A percentile compares a stretch with the other conserved stretches of the same genome.
Conservation (phyloP, 495 filamentous ascomycete genomes). For the Lophiotrema nucula region DNA sequence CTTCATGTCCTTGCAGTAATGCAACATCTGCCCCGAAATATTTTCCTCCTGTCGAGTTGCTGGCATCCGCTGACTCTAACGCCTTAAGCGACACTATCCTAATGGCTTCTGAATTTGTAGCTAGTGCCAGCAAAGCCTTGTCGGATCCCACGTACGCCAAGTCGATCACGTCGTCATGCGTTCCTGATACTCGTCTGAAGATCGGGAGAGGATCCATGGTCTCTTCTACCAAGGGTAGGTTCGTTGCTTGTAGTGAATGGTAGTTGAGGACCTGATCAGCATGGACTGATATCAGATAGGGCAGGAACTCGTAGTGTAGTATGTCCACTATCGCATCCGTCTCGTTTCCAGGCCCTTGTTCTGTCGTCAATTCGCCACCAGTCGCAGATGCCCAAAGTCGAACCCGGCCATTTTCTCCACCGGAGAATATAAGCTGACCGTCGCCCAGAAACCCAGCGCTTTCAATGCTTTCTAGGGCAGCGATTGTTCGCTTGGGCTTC, state of each 20-base stretch:
- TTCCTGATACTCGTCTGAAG: slow-evolving; percentile 80
- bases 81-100: slow-evolving; percentile 69
- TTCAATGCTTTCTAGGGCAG: slow-evolving; percentile 83
- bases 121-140: slow-evolving; percentile 77
- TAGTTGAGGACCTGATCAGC: slow-evolving; percentile 81
- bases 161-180: slow-evolving; percentile 96
- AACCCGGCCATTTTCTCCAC: slow-evolving; percentile 78
- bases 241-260: slow-evolving; percentile 53
- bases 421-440: slow-evolving; percentile 71
- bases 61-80: background rate
- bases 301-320: slow-evolving; percentile 58
- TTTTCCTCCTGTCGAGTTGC: slow-evolving; percentile 2
- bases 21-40: slow-evolving; percentile 89
- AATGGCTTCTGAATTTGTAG: slow-evolving; percentile 92
- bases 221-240: slow-evolving; percentile 42
- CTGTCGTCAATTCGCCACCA: slow-evolving; percentile 74
- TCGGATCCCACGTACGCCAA: slow-evolving; percentile 78
- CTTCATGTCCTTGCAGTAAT: slow-evolving; percentile 81
- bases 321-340: slow-evolving; percentile 74
- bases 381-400: slow-evolving; percentile 77
- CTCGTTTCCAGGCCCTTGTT: slow-evolving; percentile 64
- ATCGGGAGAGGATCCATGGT: slow-evolving; percentile 50
- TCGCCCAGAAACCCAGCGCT: slow-evolving; percentile 72
- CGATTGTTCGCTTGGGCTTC: slow-evolving; percentile 79
- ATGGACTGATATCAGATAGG: slow-evolving; percentile 78